These are phyloP conservation scores for Lecanicillium sp. DNA, from an alignment of 2,329 filamentous ascomycete genomes.

Conservation along the genomic window DNA sequence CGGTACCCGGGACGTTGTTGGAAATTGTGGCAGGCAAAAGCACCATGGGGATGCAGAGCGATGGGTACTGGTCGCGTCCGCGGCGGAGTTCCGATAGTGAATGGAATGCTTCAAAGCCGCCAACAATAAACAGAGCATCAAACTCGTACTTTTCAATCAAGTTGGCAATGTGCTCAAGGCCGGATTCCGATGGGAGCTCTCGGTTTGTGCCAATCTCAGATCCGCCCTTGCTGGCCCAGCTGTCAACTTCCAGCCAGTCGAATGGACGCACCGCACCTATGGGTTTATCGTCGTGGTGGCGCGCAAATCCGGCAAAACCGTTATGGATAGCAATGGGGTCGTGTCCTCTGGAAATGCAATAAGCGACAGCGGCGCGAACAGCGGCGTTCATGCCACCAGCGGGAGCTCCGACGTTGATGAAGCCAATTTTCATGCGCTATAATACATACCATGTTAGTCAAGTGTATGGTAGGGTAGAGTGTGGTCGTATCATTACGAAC, in stretches of 20 bases:
- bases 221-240: slow-evolving; percentile 92
- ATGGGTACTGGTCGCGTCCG: slow-evolving; percentile 68
- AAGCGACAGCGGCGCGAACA: slow-evolving; percentile 84
- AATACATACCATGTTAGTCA: no score
- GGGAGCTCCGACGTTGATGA: slow-evolving; percentile 93
- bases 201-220: slow-evolving; percentile 98
- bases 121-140: slow-evolving; percentile 84
- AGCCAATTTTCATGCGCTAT: slow-evolving; percentile 84
- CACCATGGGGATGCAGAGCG: slow-evolving; percentile 86
- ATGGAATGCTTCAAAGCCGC: slow-evolving; percentile 95
- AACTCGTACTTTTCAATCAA: slow-evolving; percentile 83
- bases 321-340: slow-evolving; percentile 91
- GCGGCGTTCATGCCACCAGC: slow-evolving; percentile 98
- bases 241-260: slow-evolving; percentile 87
- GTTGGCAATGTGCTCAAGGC: slow-evolving; percentile 72
- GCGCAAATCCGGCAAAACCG: slow-evolving; percentile 86
- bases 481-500: no score
- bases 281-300: slow-evolving; percentile 80
- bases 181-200: slow-evolving; percentile 76
- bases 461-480: no score
- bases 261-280: slow-evolving; percentile 77
- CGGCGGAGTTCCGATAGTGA: slow-evolving; percentile 80
- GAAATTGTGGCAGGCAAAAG: slow-evolving; percentile 94
- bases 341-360: slow-evolving; percentile 87
- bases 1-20: slow-evolving; percentile 96